These are phyloP conservation scores for Zoysia matrella DNA, from an alignment of 202 grass and related monocot species.

Conservation along the genomic window DNA sequence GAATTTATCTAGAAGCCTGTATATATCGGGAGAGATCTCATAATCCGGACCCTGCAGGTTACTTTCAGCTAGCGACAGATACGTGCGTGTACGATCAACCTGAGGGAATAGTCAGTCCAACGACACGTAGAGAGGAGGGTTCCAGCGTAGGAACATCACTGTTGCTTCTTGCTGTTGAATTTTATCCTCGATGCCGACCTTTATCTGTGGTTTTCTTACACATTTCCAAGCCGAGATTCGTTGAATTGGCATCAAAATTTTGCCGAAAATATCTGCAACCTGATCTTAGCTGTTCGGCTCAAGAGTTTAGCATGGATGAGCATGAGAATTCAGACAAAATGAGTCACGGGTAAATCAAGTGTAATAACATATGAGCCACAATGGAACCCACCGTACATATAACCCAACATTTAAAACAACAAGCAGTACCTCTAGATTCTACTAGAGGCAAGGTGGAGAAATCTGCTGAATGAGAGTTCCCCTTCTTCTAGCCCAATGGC, in stretches of 20 bases:
- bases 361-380: too few relatives aligned
- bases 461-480: too few relatives aligned
- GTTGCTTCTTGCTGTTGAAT: slow-evolving; percentile 23
- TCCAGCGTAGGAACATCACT: neutral
- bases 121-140: neutral
- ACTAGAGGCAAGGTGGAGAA: too few relatives aligned
- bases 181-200: slow-evolving; percentile 24
- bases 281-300: too few relatives aligned
- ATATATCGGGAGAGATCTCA: neutral
- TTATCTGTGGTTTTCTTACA: neutral
- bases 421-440: too few relatives aligned
- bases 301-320: too few relatives aligned
- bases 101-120: slow-evolving; percentile 38
- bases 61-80: slow-evolving; percentile 11
- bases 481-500: too few relatives aligned
- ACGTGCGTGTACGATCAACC: slow-evolving; percentile 4
- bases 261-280: too few relatives aligned
- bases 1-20: slow-evolving; percentile 29
- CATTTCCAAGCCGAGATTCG: neutral
- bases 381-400: too few relatives aligned
- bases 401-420: too few relatives aligned
- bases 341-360: too few relatives aligned
- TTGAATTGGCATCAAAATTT: neutral
- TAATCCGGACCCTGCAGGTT: neutral
- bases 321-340: too few relatives aligned